Evolutionary conservation across 2,329 filamentous ascomycete genomes (phyloP).

Genomic region (Fusarium vanettenii): DNA sequence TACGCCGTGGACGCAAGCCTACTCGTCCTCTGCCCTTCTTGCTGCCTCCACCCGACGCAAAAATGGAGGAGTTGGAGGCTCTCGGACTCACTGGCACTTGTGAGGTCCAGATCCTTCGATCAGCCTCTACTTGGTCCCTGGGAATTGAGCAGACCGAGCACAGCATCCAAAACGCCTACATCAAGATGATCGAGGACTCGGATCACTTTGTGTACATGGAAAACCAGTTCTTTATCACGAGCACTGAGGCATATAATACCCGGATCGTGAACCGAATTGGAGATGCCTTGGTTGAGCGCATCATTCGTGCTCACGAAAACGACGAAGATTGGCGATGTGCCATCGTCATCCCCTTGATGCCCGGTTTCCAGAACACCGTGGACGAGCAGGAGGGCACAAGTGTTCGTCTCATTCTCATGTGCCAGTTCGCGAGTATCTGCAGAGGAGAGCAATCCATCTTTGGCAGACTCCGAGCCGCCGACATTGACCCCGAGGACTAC

Average conservation of each 20-base stretch:
- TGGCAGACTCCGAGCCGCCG: constrained; percentile 79
- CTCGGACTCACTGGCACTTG: constrained; percentile 93
- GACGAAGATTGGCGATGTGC: constrained; percentile 91
- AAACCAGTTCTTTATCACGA: constrained; percentile 98
- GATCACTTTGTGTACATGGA: constrained; percentile 99
- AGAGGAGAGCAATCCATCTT: constrained; percentile 94
- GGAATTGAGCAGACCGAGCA: constrained; percentile 89
- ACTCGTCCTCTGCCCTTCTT: constrained; percentile 94
- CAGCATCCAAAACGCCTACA: constrained; percentile 95
- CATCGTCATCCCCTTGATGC: constrained; percentile 93
- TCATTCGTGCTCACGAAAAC: constrained; percentile 84
- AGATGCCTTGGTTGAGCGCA: constrained; percentile 92
- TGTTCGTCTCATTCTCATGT: constrained; percentile 95
- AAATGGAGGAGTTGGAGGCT: constrained; percentile 84
- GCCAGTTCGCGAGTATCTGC: constrained; percentile 95
- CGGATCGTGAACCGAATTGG: constrained; percentile 94
- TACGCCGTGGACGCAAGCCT: constrained; percentile 90
- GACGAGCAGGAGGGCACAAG: constrained; percentile 94
- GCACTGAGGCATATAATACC: constrained; percentile 86
- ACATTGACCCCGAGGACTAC: constrained; percentile 93
- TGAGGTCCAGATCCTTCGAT: constrained; percentile 94
- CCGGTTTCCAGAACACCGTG: constrained; percentile 98
- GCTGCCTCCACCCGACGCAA: constrained; percentile 92
- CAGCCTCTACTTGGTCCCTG: constrained; percentile 90
- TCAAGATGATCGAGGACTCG: constrained; percentile 93